These are phyloP conservation scores for Tetramitus jugosus DNA, from an alignment of 208 protist genomes.

Conservation along the genomic window DNA sequence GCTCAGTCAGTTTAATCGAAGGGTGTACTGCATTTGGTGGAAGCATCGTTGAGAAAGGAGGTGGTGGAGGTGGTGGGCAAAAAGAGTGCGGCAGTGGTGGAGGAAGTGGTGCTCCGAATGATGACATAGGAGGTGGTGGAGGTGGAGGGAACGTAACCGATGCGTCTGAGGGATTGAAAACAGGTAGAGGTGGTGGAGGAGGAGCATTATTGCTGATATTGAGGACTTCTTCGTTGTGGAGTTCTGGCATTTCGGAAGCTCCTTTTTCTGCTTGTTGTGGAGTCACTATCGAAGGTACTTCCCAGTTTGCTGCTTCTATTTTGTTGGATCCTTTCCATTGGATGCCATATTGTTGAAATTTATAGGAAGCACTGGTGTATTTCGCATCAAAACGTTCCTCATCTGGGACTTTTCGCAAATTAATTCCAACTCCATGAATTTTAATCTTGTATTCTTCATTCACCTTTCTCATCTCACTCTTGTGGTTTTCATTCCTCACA, in stretches of 20 bases:
- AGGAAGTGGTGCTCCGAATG: not conserved
- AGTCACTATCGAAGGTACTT: not conserved
- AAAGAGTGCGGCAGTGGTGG: not conserved
- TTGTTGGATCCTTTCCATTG: not conserved
- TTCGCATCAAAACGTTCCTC: too few species aligned
- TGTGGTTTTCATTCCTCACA: not conserved
- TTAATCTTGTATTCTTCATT: not conserved
- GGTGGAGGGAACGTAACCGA: not conserved
- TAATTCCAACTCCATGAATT: not conserved
- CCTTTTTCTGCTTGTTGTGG: not conserved
- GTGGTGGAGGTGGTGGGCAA: too few species aligned
- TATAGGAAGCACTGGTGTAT: too few species aligned
- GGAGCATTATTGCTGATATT: not conserved
- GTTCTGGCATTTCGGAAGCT: too few species aligned
- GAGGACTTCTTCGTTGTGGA: too few species aligned
- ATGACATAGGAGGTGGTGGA: not conserved
- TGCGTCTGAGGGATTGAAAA: too few species aligned
- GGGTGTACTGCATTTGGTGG: too few species aligned
- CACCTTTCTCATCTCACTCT: not conserved
- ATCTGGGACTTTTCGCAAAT: too few species aligned
- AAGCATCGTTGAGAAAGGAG: too few species aligned
- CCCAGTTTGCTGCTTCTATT: not conserved
- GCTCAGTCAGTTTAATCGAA: too few species aligned
- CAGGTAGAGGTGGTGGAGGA: not conserved
- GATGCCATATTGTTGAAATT: too few species aligned